Base-by-base conservation (phyloP, 1,284 basidiomycete genomes). In the Ustilago trichophora region DNA sequence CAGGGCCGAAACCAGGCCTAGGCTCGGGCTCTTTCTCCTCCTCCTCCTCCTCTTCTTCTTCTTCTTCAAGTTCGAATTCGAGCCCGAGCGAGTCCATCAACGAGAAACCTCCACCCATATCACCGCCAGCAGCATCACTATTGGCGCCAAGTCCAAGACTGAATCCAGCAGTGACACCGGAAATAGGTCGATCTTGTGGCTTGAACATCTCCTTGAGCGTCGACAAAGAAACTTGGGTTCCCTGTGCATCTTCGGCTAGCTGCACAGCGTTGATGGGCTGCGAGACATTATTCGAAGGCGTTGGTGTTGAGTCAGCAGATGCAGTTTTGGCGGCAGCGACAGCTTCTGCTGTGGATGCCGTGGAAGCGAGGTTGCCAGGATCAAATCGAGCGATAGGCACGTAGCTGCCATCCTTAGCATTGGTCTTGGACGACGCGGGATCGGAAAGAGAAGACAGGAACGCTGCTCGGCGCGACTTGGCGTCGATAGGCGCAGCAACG, bases 171-270 rank as follows among this genome's bases (percentile, higher is more conserved):
- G 52, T 48, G 15, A 51, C 48, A 12, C n/a, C 42, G 0, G 47
- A 55, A 1, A 16, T 9, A 15, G 32, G 16, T 10, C 44, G 54
- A 29, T 72, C 75, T 33, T 77, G 59, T 15, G 77, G 75, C 46
- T 64, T 64, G 59, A 80, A 80, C 77, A 80, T 80, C 32, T 73
- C 70, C 31, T 73, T 80, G 21, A 80, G 52, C 6, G 56, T 69
- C 13, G 59, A 59, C 57, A 73, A 67, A 2, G 53, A 54, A 1
- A 75, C 70, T 27, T 44, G 40, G 6, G 45, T 52, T 6, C 50
- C 59, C 7, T 25, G 19, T 4, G 34, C 58, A 4, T 25, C 32
- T 11, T 18, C n/a, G 1, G 36, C 19, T 11, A 46, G 15, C 16
- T 33, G 29, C 31, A 33, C n/a, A 3, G 34, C 21, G 19, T 22